These are phyloP conservation scores for Backusella tarrabulga DNA, from an alignment of 192 early-diverging fungal species.

Conservation along the genomic window DNA sequence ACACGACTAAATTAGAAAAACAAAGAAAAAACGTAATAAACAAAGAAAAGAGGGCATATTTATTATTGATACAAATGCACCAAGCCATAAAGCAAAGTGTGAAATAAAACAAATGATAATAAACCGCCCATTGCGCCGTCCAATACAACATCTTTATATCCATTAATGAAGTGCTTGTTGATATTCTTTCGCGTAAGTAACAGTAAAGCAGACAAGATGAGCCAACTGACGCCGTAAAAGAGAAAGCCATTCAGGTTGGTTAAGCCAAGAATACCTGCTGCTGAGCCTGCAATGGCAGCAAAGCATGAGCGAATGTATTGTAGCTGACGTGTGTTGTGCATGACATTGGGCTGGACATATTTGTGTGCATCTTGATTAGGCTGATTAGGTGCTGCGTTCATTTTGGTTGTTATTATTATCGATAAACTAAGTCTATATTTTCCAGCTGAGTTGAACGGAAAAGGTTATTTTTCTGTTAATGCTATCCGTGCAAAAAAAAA, in stretches of 20 bases:
- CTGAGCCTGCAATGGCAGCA: constrained; percentile 74
- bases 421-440: background rate
- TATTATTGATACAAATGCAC: constrained; percentile 76
- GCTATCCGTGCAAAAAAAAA: background rate
- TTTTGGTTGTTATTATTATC: background rate
- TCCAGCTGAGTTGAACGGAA: background rate
- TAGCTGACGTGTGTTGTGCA: constrained; percentile 60
- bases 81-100: constrained; percentile 75
- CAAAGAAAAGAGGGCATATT: background rate
- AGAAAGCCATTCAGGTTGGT: constrained; percentile 81
- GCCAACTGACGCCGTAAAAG: constrained; percentile 74
- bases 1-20: background rate
- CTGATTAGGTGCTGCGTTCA: constrained; percentile 12
- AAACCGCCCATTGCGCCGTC: constrained; percentile 60
- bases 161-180: constrained; percentile 49
- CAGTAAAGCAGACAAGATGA: constrained; percentile 59
- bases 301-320: constrained; percentile 67
- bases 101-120: constrained; percentile 73
- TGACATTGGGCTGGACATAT: constrained; percentile 51
- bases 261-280: constrained; percentile 88
- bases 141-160: constrained; percentile 45
- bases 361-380: constrained; percentile 28
- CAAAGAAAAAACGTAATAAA: background rate
- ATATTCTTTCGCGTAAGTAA: constrained; percentile 25
- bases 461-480: background rate